Conservation (phyloP, 2,329 filamentous ascomycete genomes). For the Xylaria multiplex region DNA sequence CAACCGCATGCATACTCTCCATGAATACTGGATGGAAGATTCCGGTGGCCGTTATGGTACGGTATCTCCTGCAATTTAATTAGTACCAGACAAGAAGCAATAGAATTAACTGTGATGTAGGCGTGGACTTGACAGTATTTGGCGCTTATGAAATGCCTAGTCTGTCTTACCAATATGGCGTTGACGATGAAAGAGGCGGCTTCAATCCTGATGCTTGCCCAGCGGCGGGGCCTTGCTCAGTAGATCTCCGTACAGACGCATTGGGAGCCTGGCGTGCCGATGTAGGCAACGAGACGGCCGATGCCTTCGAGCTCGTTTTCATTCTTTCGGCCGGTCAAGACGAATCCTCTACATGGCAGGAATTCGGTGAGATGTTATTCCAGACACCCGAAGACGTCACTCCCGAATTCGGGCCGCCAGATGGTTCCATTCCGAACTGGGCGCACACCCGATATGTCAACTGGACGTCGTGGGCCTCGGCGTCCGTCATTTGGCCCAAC, state of each 20-base stretch:
- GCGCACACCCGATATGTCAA: slow-evolving; percentile 62
- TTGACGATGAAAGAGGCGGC: slow-evolving; percentile 53
- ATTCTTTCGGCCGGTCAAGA: slow-evolving; percentile 65
- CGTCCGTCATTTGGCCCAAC: slow-evolving; percentile 63
- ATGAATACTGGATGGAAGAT: slow-evolving; percentile 69
- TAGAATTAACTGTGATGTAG: slow-evolving; percentile 43
- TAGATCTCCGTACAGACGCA: slow-evolving; percentile 61
- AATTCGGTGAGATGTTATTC: slow-evolving; percentile 66
- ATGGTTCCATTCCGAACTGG: slow-evolving; percentile 56
- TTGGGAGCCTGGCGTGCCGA: slow-evolving; percentile 61
- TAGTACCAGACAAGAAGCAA: too few species aligned
- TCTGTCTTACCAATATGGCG: slow-evolving; percentile 60
- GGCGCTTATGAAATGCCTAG: slow-evolving; percentile 62
- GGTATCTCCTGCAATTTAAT: background rate
- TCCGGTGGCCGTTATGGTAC: slow-evolving; percentile 57
- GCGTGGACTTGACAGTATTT: slow-evolving; percentile 63
- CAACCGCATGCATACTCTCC: slow-evolving; percentile 62
- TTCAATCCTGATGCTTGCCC: slow-evolving; percentile 62
- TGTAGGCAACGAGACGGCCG: slow-evolving; percentile 60
- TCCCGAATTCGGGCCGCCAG: slow-evolving; percentile 60
- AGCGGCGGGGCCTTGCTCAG: slow-evolving; percentile 53
- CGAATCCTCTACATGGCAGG: slow-evolving; percentile 65
- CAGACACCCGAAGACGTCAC: slow-evolving; percentile 58
- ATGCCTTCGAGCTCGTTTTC: slow-evolving; percentile 62
- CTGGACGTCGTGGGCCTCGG: slow-evolving; percentile 64